Conservation (phyloP, 257 asterid genomes). For the Forsythia suspensa region DNA sequence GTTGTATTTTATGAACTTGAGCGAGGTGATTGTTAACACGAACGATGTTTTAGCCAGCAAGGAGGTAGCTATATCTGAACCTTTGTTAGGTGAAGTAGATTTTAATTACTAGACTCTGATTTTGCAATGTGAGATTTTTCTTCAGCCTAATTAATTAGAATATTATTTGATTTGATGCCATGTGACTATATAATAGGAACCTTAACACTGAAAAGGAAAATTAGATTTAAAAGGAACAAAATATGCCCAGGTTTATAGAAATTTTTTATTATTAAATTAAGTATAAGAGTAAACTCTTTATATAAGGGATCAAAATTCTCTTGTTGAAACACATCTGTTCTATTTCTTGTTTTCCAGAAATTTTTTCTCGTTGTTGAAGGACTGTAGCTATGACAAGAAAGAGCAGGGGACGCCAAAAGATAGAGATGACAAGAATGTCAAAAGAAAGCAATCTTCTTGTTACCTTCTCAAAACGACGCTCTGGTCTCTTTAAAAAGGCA, state of each 20-base stretch:
- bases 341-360: no score
- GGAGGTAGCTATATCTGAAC: no score
- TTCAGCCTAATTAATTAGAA: neutral
- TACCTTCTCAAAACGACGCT: constrained; percentile 49
- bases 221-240: no score
- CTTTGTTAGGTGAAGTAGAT: no score
- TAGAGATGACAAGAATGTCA: constrained; percentile 43
- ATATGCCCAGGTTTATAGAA: neutral
- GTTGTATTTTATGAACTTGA: no score
- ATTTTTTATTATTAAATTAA: no score
- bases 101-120: no score
- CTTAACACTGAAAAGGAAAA: neutral
- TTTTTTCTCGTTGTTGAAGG: neutral
- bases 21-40: no score
- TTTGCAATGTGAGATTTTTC: neutral
- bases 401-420: constrained; percentile 48
- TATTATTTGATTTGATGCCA: neutral
- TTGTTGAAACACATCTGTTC: neutral
- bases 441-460: constrained; percentile 45
- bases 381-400: constrained; percentile 28
- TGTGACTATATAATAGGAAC: neutral
- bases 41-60: no score
- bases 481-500: constrained; percentile 49
- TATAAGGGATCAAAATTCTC: neutral
- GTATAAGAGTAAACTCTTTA: neutral